Base-by-base conservation (phyloP, 768 basidiomycete genomes). In the Serendipita indica region DNA sequence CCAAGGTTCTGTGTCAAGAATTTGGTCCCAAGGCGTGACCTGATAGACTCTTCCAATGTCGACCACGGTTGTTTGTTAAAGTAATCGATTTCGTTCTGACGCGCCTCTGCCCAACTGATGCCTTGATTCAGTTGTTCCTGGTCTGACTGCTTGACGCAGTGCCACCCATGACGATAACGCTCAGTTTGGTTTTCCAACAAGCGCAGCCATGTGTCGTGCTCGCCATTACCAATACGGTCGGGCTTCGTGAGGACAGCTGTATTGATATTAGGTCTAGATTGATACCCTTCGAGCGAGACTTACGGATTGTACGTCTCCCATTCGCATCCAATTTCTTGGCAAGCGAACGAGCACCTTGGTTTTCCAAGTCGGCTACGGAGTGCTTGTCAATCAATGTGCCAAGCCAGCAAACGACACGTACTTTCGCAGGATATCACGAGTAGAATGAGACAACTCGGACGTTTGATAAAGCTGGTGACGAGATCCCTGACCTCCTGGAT, bases 211-310 rank as follows among this genome's bases (percentile, higher is more conserved):
- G 63, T 67, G 0, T 67, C 67, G 57, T 81, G 79, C 32, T 81
- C 79, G 0, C 79, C 80, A 1, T 65, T 54, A 0, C 77, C 77
- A 59, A 82, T 84, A 5, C 81, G 77, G 62, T 85, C 85, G 0
- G 83, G 83, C 62, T 89, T 87, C 0, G 84, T 89, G 18, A 86
- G 72, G 16, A 86, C 82, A 46, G 84, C 84, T 84, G 60, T 3
- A 35, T 13, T 22, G 10, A 30, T 16, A 30, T 16, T 33, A 10
- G 30, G 22, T 10, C 16, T 10, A 18, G 32, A 28, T 27, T 16
- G 49, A 54, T 10, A 32, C 4, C 7, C 20, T 16, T 4, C 22
- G 3, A 28, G 30, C 18, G 30, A 4, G 4, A 64, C 75, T n/a
- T 61, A 84, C 86, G 85, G 14, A 88, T 82, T 0, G 85, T 89